Evolutionary conservation across 2,329 filamentous ascomycete genomes (phyloP), one percentile per base, ranked within the genome.

Genomic region (Arachnomyces sp.): DNA sequence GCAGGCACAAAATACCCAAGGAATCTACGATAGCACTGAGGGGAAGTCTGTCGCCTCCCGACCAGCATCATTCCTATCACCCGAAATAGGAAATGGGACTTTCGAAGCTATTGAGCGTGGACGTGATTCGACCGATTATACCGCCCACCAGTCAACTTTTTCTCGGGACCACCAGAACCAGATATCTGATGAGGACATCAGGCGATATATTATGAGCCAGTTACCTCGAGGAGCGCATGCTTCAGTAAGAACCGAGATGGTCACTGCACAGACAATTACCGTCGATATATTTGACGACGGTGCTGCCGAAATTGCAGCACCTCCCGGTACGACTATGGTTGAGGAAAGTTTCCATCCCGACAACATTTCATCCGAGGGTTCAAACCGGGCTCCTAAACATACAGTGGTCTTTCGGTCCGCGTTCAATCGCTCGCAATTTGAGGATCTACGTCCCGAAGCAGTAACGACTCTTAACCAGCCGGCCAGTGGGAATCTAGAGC

Each of bases 51-150:
- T 69, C 76, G 36, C 76, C 66, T 25, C 21, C 9, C 55, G 71
- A 63, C 46, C 74, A 73, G 47, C 80, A 76, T 71, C 70, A 7
- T 69, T 69, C 38, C 49, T 66, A 36, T 57, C 60, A 33, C 57
- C 64, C 4, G 56, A 57, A 3, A 55, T 47, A 2, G 17, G 35
- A 3, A 58, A 68, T 32, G 59, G 60, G 16, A 39, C 45, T 3
- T 65, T 69, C 36, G 59, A 63, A 45, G 61, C 62, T 7, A 46
- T 68, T 13, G 62, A 62, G 45, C 53, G 63, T 41, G 58, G 57
- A 6, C 40, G 49, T 15, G 56, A 60, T 41, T 28, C 45, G 14
- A 18, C 57, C 4, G 44, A 52, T 8, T 33, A 38, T 3, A 39
- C 46, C 34, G 40, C 47, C 6, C 50, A 55, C 40, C 54, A 52